Evolutionary conservation across 2,329 filamentous ascomycete species (phyloP), one percentile per base, ranked within the genome.

Genomic region (Neocucurbitaria cava): DNA sequence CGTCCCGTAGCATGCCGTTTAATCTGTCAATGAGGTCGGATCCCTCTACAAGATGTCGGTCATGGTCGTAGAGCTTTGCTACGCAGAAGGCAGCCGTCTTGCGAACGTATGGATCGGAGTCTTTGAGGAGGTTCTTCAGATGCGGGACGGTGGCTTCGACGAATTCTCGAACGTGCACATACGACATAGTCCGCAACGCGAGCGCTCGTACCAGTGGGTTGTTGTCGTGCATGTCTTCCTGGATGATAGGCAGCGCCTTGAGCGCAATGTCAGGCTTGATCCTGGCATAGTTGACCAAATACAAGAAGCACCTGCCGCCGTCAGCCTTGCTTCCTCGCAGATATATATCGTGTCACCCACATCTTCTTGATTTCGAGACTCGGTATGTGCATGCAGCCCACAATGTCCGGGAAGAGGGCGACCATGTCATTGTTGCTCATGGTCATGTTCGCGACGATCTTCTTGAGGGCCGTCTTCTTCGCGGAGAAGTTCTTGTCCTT

Each of bases 351-450:
- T 38, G 40, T 23, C 38, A 74, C 86, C 65, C 81, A 97, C 95
- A 99, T 99, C 84, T 99, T 99, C 85, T 99, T 99, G 79, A 99
- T 97, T 79, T 99, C 95, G 75, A 99, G 81, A 69, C 90, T 96
- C 47, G 89, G 89, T 59, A 99, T 91, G 67, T 91, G 87, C 95
- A 99, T 99, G 82, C 94, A 98, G 59, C 83, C 88, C 66, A 99
- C 91, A 56, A 99, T 90, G 74, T 99, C 95, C 17, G 94, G 92
- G 68, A 99, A 99, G 47, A 99, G 82, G 35, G 92, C 92, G 50
- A 98, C 90, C 95, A 99, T 99, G 77, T 99, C 95, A 73, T 98
- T 99, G 80, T 99, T 99, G 85, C 94, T 98, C 95, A 99, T 99
- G 62, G 95, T 99, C 95, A 99, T 99, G 76, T 99, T 99, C 75